Conservation (phyloP, 768 basidiomycete genomes). For the Daedaleopsis sinensis region DNA sequence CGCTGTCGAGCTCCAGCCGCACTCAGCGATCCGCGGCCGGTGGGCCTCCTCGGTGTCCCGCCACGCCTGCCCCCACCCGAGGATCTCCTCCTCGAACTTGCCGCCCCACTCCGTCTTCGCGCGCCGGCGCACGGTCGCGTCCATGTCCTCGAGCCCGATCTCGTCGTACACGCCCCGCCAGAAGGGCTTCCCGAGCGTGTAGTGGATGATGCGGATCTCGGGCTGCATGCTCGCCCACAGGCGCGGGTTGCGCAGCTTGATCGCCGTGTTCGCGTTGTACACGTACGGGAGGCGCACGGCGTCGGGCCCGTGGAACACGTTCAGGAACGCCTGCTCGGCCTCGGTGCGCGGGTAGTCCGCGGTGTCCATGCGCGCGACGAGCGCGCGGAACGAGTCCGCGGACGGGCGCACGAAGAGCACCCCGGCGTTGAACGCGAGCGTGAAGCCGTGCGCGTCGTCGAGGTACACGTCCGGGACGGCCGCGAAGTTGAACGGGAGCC, state of each 20-base stretch:
- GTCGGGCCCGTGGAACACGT: constrained; percentile 38
- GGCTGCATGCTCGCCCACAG: constrained; percentile 36
- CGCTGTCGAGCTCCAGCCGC: too few species aligned
- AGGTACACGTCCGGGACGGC: constrained; percentile 42
- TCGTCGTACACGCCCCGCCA: constrained; percentile 13
- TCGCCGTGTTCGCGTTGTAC: constrained; percentile 42
- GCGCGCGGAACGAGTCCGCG: constrained; percentile 26
- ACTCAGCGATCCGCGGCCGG: too few species aligned
- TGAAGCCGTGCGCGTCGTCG: constrained; percentile 32
- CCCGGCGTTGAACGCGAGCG: constrained; percentile 41
- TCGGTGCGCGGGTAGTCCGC: constrained; percentile 33
- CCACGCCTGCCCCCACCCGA: too few species aligned
- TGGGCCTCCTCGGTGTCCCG: too few species aligned
- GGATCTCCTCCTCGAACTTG: constrained; percentile 23
- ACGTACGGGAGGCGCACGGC: constrained; percentile 39
- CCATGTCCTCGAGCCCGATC: constrained; percentile 22
- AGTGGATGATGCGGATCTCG: constrained; percentile 40
- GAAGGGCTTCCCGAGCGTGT: constrained; percentile 35
- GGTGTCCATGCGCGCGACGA: constrained; percentile 35
- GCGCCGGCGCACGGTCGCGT: constrained; percentile 22
- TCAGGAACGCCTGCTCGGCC: constrained; percentile 43
- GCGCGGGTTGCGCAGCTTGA: constrained; percentile 33
- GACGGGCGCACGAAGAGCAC: constrained; percentile 37
- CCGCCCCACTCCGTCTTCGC: constrained; percentile 33
- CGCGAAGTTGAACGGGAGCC: constrained; percentile 40